phyloP scores from a whole-genome alignment of 768 basidiomycete genomes.

The Gyrodon lividus region DNA sequence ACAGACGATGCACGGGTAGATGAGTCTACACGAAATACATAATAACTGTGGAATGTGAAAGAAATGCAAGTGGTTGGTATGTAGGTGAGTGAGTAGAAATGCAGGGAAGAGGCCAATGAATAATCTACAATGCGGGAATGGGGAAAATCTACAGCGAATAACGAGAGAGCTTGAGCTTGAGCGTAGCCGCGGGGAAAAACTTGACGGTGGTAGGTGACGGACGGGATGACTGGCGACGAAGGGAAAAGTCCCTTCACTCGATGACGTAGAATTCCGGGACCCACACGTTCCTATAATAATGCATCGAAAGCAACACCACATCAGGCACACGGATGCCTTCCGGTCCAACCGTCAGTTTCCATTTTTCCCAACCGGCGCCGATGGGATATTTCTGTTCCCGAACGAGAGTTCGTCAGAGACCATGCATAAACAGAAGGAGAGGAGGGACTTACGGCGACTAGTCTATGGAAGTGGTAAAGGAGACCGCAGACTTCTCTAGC shows the following conservation, averaged over 20 bases:
- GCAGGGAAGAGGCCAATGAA: neutral
- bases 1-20: neutral
- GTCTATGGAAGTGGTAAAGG: conserved; percentile 7
- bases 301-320: conserved; percentile 21
- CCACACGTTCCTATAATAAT: conserved; percentile 30
- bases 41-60: too few relatives aligned
- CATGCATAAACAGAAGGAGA: neutral
- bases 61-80: too few relatives aligned
- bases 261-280: conserved; percentile 30
- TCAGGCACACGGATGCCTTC: conserved; percentile 18
- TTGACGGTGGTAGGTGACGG: too few relatives aligned
- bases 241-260: conserved; percentile 9
- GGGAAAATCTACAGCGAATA: neutral
- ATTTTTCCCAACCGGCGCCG: conserved; percentile 16
- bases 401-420: neutral
- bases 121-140: neutral
- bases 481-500: conserved; percentile 16
- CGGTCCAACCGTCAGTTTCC: conserved; percentile 15
- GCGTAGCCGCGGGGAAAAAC: neutral
- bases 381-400: conserved; percentile 5
- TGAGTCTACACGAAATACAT: neutral
- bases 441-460: conserved; percentile 6
- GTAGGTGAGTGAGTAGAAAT: neutral
- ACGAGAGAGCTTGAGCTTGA: too few relatives aligned
- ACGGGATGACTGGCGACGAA: neutral